A percentile compares a stretch with the other conserved stretches of the same genome.
Evolutionary conservation across 208 protist genomes (phyloP).

Genomic region (Phytomonas francai): DNA sequence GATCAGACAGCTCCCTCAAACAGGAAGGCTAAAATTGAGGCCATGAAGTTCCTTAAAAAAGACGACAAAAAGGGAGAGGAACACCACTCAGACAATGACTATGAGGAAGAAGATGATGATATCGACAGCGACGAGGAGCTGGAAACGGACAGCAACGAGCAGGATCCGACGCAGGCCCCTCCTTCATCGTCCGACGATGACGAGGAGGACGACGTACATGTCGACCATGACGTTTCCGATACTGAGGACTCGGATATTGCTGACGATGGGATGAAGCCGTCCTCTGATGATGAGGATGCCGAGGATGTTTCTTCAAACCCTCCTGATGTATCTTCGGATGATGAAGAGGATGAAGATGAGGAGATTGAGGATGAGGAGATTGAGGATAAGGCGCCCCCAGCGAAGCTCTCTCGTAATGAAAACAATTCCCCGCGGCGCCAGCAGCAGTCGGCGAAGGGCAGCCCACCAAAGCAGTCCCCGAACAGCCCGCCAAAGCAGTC

Average conservation of each 20-base stretch:
- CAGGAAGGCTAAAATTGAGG: slow-evolving; percentile 13
- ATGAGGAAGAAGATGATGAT: slow-evolving; percentile 18
- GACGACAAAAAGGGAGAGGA: slow-evolving; percentile 32
- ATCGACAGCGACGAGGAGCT: slow-evolving; percentile 17
- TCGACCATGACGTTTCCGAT: too few relatives aligned
- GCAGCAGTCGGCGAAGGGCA: neutral
- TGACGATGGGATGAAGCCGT: slow-evolving; percentile 6
- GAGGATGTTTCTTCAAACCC: slow-evolving; percentile 11
- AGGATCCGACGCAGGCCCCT: slow-evolving; percentile 1
- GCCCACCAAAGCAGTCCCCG: neutral
- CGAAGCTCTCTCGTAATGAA: slow-evolving; percentile 23
- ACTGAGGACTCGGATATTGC: too few relatives aligned
- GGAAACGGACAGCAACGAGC: slow-evolving; percentile 1
- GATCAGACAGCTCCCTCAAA: slow-evolving; percentile 14
- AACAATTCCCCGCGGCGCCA: slow-evolving; percentile 8
- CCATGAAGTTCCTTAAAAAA: slow-evolving; percentile 23
- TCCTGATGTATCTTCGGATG: neutral
- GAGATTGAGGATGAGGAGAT: slow-evolving; percentile 24
- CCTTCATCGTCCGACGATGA: slow-evolving; percentile 8
- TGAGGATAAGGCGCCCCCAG: slow-evolving; percentile 17
- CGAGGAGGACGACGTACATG: slow-evolving; percentile 11
- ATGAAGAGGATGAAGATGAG: slow-evolving; percentile 16
- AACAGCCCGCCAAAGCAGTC: slow-evolving; percentile 1
- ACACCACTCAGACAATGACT: slow-evolving; percentile 14
- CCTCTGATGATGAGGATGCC: slow-evolving; percentile 19